Conservation (phyloP, 805 yeast species). For the Candida mattraensis region DNA sequence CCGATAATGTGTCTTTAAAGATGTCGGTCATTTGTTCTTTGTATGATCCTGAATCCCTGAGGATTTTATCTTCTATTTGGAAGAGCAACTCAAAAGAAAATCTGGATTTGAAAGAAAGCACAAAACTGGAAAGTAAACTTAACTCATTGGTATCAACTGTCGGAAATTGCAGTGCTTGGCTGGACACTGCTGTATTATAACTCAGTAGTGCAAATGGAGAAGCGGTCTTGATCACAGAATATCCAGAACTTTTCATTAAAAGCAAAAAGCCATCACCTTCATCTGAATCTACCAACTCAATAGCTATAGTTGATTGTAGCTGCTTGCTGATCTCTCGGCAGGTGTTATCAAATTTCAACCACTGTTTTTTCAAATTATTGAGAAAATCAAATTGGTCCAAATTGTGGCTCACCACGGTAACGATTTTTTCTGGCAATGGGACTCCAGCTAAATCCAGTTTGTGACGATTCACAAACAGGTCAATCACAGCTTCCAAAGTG, state of each 20-base stretch:
- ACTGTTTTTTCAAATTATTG: slow-evolving; percentile 46
- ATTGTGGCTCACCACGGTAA: slow-evolving; percentile 25
- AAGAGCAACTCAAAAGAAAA: slow-evolving; percentile 38
- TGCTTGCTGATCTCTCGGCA: slow-evolving; percentile 69
- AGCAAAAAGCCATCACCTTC: slow-evolving; percentile 27
- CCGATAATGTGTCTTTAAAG: slow-evolving; percentile 42
- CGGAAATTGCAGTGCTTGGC: slow-evolving; percentile 7
- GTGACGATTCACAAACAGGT: slow-evolving; percentile 16
- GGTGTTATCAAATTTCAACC: slow-evolving; percentile 69
- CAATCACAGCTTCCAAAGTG: slow-evolving; percentile 48
- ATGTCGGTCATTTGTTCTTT: slow-evolving; percentile 37
- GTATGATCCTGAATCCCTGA: slow-evolving; percentile 36
- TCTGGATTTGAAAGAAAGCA: slow-evolving; percentile 38
- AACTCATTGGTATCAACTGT: slow-evolving; percentile 9
- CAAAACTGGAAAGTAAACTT: slow-evolving; percentile 28
- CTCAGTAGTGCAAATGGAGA: slow-evolving; percentile 35
- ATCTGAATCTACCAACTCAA: slow-evolving; percentile 39
- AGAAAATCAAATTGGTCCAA: slow-evolving; percentile 36
- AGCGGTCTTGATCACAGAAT: slow-evolving; percentile 36
- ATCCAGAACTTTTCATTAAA: slow-evolving; percentile 36
- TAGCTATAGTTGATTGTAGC: slow-evolving; percentile 57
- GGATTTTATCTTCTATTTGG: slow-evolving; percentile 35
- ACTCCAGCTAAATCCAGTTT: slow-evolving; percentile 11
- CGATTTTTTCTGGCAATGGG: slow-evolving; percentile 36
- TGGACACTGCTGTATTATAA: slow-evolving; percentile 23